Base-by-base conservation (phyloP, 2,329 filamentous ascomycete species). In the Talaromyces sp. region DNA sequence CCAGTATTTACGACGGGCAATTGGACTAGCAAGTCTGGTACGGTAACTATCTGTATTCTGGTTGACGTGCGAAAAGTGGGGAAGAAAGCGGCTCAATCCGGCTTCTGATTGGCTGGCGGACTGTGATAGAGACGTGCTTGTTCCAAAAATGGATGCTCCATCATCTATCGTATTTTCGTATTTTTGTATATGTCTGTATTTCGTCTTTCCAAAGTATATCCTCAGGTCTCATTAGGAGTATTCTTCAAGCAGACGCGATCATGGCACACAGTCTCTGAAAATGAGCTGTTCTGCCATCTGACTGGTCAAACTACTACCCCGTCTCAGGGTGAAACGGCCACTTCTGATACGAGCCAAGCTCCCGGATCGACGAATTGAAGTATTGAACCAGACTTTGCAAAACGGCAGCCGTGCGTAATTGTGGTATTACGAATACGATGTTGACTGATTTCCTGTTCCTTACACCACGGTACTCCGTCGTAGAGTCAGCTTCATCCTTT, bases 81-180 rank as follows among this genome's bases (percentile, higher is more conserved):
- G 29, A 56, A 34, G 51, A n/a, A n/a, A n/a, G 62, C 62, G 62
- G 54, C 29, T 43, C n/a, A 17, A 10, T 43, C 6, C 3, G 29
- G 2, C 10, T 1, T 17, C 15, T 59, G 40, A 64, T 59, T 64
- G 62, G 62, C 54, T 53, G 43, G n/a, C 4, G 0, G 31, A 56
- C 47, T 64, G 62, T 64, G 62, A 64, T 43, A 40, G 53, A 31
- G 61, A 53, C 27, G 56, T 45, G 56, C 56, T n/a, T 56, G 53
- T 36, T 56, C 53, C 53, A 56, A 56, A 56, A 56, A 56, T 56
- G 53, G 51, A 34, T 51, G 25, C 47, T 51, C 47, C 47, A 19
- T 54, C 27, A 2, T 29, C 17, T 22, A 54, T 34, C 31, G 53
- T 36, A 56, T 36, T 36, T 29, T 22, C 22, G 51, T 22, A 22